These are phyloP conservation scores for Salix arbutifolia DNA, from an alignment of 345 rosid genomes.

Conservation along the genomic window DNA sequence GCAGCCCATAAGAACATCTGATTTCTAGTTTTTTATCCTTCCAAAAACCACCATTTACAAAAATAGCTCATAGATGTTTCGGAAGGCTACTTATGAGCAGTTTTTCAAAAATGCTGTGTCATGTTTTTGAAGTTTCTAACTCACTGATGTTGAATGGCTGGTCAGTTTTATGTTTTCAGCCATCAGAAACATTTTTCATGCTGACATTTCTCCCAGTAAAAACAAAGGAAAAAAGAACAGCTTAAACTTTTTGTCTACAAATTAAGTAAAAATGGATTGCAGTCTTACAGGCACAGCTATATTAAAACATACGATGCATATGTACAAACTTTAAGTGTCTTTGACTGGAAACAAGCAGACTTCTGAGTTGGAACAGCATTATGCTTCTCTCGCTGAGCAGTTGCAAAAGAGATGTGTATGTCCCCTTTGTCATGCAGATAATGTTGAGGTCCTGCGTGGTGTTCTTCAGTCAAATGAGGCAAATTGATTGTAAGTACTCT, in stretches of 20 bases:
- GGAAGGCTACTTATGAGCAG: background rate
- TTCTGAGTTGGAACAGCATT: constrained; percentile 47
- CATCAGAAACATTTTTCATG: background rate
- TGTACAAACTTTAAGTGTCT: constrained; percentile 18
- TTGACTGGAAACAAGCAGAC: constrained; percentile 61
- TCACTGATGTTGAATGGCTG: background rate
- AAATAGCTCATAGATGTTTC: background rate
- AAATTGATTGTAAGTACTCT: constrained; percentile 33
- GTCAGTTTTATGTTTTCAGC: background rate
- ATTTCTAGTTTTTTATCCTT: background rate
- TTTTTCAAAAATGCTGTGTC: background rate
- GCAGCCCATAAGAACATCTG: background rate
- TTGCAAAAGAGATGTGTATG: constrained; percentile 60
- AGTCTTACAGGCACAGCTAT: background rate
- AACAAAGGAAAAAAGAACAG: background rate
- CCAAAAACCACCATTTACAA: background rate
- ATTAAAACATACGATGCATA: background rate
- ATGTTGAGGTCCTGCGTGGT: constrained; percentile 47
- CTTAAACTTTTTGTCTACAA: background rate
- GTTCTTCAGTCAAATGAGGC: constrained; percentile 44
- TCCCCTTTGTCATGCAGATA: constrained; percentile 51
- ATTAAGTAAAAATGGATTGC: background rate
- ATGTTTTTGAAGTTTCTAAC: background rate
- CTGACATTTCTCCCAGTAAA: background rate
- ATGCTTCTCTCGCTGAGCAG: constrained; percentile 50